These are phyloP conservation scores for Pisolithus albus DNA, from an alignment of 768 basidiomycete species.

Conservation along the genomic window DNA sequence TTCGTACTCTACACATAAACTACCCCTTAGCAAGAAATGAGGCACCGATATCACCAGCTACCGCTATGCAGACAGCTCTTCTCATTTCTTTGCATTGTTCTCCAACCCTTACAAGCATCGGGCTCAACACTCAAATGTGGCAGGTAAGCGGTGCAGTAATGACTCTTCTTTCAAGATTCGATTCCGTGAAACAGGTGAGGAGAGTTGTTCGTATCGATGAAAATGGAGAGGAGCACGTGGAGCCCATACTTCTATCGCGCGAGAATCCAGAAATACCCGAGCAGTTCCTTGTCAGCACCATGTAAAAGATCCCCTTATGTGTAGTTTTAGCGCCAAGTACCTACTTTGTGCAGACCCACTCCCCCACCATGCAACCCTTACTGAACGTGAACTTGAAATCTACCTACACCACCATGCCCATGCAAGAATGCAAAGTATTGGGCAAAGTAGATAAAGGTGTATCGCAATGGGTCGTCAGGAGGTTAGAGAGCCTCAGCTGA, in stretches of 20 bases:
- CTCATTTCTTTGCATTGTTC: constrained; percentile 45
- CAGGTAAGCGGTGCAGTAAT: constrained; percentile 37
- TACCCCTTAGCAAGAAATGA: constrained; percentile 28
- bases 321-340: too few species aligned
- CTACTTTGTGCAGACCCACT: too few species aligned
- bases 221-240: constrained; percentile 32
- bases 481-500: too few species aligned
- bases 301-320: neutral
- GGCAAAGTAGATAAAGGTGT: too few species aligned
- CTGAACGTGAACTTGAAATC: too few species aligned
- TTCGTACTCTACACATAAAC: constrained; percentile 59
- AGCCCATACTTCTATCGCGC: constrained; percentile 41
- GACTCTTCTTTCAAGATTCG: neutral
- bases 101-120: constrained; percentile 51
- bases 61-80: constrained; percentile 32
- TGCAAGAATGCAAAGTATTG: too few species aligned
- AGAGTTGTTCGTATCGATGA: constrained; percentile 32
- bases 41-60: constrained; percentile 9
- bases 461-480: too few species aligned
- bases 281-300: constrained; percentile 48
- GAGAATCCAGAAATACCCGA: constrained; percentile 67
- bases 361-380: too few species aligned
- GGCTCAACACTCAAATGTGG: constrained; percentile 65
- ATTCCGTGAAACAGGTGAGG: constrained; percentile 35
- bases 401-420: too few species aligned